Conservation (phyloP, 1,284 basidiomycete species). For the Microbotryomycetes sp. region DNA sequence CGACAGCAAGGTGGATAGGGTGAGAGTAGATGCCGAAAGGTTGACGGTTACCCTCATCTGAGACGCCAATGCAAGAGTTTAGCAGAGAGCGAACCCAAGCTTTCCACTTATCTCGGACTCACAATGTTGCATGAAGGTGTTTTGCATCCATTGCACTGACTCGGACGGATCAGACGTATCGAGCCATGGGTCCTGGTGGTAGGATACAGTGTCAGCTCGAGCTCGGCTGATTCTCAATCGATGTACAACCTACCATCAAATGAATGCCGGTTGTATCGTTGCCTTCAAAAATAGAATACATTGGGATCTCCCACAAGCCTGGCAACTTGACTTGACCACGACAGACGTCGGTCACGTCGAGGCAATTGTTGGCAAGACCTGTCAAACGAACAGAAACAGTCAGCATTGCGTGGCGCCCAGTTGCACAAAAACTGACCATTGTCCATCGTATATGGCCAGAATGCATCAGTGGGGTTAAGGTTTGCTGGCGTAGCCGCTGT, state of each 20-base stretch:
- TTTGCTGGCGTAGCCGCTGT: conserved; percentile 63
- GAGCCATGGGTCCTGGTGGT: conserved; percentile 78
- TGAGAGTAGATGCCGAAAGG: conserved; percentile 76
- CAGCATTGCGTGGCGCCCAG: too few relatives aligned
- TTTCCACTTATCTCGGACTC: conserved; percentile 4
- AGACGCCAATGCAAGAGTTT: background rate
- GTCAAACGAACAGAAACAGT: conserved; percentile 50
- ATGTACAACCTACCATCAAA: conserved; percentile 6
- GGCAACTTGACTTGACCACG: conserved; percentile 65
- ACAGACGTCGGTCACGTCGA: conserved; percentile 55
- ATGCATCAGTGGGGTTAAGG: conserved; percentile 61
- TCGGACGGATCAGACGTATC: conserved; percentile 50
- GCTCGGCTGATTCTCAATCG: background rate
- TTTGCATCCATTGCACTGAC: conserved; percentile 66
- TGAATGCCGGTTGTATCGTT: conserved; percentile 33
- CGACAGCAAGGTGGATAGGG: conserved; percentile 66
- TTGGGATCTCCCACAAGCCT: conserved; percentile 73
- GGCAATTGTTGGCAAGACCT: conserved; percentile 72
- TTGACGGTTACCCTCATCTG: conserved; percentile 59
- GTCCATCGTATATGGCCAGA: conserved; percentile 47
- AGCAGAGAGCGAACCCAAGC: background rate
- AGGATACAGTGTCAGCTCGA: conserved; percentile 38
- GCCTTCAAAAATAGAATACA: conserved; percentile 68
- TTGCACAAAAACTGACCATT: conserved; percentile 14
- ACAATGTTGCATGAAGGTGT: conserved; percentile 64